Base-by-base conservation (phyloP, 345 rosid species). In the Eucalyptus viminalis region DNA sequence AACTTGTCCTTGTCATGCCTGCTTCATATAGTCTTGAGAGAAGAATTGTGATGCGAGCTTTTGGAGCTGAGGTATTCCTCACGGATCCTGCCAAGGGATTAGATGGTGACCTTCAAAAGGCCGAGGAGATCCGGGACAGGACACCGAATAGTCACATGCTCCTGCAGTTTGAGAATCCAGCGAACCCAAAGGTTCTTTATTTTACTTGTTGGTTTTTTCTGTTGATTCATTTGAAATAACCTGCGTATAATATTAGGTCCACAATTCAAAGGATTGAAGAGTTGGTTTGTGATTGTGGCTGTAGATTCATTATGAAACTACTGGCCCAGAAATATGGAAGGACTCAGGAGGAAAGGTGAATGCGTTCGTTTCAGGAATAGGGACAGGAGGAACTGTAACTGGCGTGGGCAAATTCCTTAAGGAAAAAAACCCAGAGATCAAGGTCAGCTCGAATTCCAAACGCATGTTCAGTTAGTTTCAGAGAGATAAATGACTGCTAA, bases 261-360 rank as follows among this genome's bases (percentile, higher is more conserved):
- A 24, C 58, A 29, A 86, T 86, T 86, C 34, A 22, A 86, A 86
- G 25, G 88, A n/a, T 27, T 5, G 6, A 53, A 53, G 22, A 34
- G 29, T 88, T 49, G 22, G 34, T 80, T 11, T 9, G 60, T 8
- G 7, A 16, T 45, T 31, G 49, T 89, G n/a, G 62, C 34, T 91
- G 91, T 49, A 96, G 99, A 92, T 94, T 31, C 99, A 96, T 89
- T 97, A 94, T 69, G 94, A 92, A 90, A 95, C 94, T 27, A 91
- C 93, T 49, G 94, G 94, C 25, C 93, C 92, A 1, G 93, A 92
- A 89, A 92, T 92, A 86, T 91, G 93, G 94, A 86, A 88, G 58
- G 92, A 89, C 88, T 90, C 94, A 2, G 92, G 89, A 50, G 93
- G 94, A 87, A 92, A 89, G 89, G 93, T 94, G 37, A 96, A 95